These are phyloP conservation scores for Coniochaeta sp. DNA, from an alignment of 2,329 filamentous ascomycete genomes.

Conservation along the genomic window DNA sequence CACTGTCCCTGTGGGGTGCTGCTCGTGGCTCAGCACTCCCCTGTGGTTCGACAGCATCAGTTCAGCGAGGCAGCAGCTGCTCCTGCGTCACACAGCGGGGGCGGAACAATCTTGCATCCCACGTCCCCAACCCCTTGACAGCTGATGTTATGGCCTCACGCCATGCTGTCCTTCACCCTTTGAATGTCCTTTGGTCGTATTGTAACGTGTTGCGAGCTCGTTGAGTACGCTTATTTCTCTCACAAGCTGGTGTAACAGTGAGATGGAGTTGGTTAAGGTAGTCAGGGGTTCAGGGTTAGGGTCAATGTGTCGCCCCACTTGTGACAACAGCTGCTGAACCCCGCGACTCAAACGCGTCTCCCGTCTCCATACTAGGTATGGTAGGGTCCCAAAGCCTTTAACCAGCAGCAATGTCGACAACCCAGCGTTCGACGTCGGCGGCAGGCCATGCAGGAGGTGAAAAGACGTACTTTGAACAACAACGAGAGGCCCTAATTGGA, in stretches of 20 bases:
- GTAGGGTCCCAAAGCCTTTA: background rate
- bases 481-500: conserved; percentile 61
- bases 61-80: too few relatives aligned
- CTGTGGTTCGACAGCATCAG: background rate
- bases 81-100: too few relatives aligned
- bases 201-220: background rate
- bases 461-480: conserved; percentile 67
- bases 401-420: conserved; percentile 21
- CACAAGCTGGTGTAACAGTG: too few relatives aligned
- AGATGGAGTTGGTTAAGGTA: too few relatives aligned
- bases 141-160: too few relatives aligned
- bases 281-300: background rate
- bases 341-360: background rate
- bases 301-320: background rate
- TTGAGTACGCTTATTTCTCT: too few relatives aligned
- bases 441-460: conserved; percentile 20
- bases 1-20: background rate
- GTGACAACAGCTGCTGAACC: background rate
- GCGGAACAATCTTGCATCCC: too few relatives aligned
- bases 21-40: background rate
- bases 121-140: too few relatives aligned
- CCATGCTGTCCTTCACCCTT: background rate
- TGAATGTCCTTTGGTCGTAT: background rate
- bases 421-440: conserved; percentile 18
- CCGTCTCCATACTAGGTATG: too few relatives aligned